Base-by-base conservation (phyloP, 176 grass and related monocot species). In the Musa troglodytarum region DNA sequence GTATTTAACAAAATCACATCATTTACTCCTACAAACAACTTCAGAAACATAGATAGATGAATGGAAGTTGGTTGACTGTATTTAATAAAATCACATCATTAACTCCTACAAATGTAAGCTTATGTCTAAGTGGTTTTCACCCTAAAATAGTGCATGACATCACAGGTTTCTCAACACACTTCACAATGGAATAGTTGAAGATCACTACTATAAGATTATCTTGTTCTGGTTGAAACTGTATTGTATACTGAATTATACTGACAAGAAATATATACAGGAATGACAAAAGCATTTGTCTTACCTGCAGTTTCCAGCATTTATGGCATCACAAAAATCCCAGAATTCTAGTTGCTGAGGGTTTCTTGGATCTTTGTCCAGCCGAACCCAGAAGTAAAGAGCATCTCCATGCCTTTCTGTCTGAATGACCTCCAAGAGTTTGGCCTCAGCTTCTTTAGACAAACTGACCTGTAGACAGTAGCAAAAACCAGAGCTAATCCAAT, bases 251-350 rank as follows among this genome's bases (percentile, higher is more conserved):
- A 15, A 61, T 5, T 15, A n/a, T 9, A 16, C 34, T 71, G 16
- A n/a, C 21, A 8, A 74, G 26, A 10, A 56, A 28, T 26, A 28
- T 11, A 74, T 7, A 74, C 72, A 74, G 19, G 52, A 20, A 55
- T 4, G 2, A 56, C 6, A 55, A 74, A 15, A 56, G 29, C 72
- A 74, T 56, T 9, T 28, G 25, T 74, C 22, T 78, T 74, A 94
- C 96, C 96, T 94, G 96, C 96, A 95, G 52, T 99, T 99, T 77
- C 96, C 96, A 79, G 96, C 78, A 92, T 99, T 94, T 77, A 89
- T 86, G 9, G 83, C 81, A 86, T 99, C 96, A 92, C 91, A 99
- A 75, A 99, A 87, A 73, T 89, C 87, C 96, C 96, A 99, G 83
- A 99, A 99, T 65, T 89, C 82, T 64, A 83, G 68, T 65, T 87